A percentile compares a stretch with the other conserved stretches of the same genome.
Conservation (phyloP, 1,139 yeast species). For the Pichia kudriavzevii region DNA sequence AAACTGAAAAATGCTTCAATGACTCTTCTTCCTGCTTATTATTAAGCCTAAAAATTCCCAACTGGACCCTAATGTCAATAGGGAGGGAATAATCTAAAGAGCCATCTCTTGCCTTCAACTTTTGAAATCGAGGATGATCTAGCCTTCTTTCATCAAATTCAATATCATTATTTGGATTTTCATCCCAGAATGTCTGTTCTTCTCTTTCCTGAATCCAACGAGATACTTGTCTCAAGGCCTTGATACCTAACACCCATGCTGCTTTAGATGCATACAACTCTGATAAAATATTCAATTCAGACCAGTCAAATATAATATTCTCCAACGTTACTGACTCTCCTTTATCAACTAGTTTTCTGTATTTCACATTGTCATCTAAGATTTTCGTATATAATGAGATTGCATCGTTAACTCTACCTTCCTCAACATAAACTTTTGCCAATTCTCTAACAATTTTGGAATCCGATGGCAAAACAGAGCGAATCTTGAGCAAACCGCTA, state of each 20-base stretch:
- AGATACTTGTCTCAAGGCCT: slow-evolving; percentile 59
- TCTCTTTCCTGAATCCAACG: slow-evolving; percentile 77
- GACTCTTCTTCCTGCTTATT: slow-evolving; percentile 65
- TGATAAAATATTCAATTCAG: slow-evolving; percentile 74
- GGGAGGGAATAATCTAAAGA: slow-evolving; percentile 51
- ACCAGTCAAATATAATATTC: slow-evolving; percentile 60
- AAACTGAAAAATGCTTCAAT: slow-evolving; percentile 52
- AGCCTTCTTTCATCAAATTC: slow-evolving; percentile 74
- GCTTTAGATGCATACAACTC: slow-evolving; percentile 69
- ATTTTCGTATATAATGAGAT: slow-evolving; percentile 65
- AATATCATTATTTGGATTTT: slow-evolving; percentile 52
- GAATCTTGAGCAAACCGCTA: slow-evolving; percentile 62
- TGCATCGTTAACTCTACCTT: slow-evolving; percentile 74
- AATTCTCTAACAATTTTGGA: slow-evolving; percentile 58
- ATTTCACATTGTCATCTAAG: slow-evolving; percentile 47
- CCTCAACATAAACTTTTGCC: slow-evolving; percentile 71
- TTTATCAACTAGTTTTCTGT: slow-evolving; percentile 18
- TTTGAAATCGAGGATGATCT: slow-evolving; percentile 35
- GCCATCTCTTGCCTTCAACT: slow-evolving; percentile 32
- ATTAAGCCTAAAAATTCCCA: slow-evolving; percentile 68
- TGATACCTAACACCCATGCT: slow-evolving; percentile 57
- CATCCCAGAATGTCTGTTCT: slow-evolving; percentile 80
- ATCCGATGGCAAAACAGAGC: slow-evolving; percentile 54
- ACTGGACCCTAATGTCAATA: slow-evolving; percentile 75
- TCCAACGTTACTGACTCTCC: slow-evolving; percentile 23